A percentile compares a stretch with the other conserved stretches of the same genome.
These are phyloP conservation scores for Hygrophoropsis aurantiaca DNA, from an alignment of 768 basidiomycete genomes.

Conservation along the genomic window DNA sequence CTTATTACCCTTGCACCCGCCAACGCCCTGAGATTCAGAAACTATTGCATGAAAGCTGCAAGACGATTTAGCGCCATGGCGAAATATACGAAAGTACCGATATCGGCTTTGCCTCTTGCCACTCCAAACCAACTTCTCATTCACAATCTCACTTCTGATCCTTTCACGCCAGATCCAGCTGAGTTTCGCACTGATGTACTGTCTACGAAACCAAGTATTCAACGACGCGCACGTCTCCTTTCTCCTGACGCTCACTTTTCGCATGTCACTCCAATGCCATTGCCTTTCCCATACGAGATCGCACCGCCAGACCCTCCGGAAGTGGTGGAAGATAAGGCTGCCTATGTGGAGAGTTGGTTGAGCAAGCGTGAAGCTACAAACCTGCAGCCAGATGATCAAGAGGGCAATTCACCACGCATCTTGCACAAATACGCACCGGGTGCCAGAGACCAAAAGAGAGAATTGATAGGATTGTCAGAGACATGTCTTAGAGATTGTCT, in stretches of 20 bases:
- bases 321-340: conserved; percentile 49
- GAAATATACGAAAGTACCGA: conserved; percentile 28
- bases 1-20: not conserved
- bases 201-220: conserved; percentile 54
- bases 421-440: conserved; percentile 50
- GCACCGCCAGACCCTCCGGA: conserved; percentile 51
- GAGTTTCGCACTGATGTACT: conserved; percentile 53
- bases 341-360: conserved; percentile 79
- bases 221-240: conserved; percentile 67
- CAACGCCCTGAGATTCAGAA: not conserved
- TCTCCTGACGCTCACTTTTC: conserved; percentile 65
- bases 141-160: conserved; percentile 61
- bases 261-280: conserved; percentile 79
- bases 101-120: conserved; percentile 50
- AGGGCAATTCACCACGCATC: conserved; percentile 7
- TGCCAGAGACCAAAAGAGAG: conserved; percentile 50
- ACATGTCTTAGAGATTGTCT: conserved; percentile 71
- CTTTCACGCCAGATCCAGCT: conserved; percentile 49
- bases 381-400: conserved; percentile 16
- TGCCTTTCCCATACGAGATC: conserved; percentile 82
- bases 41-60: conserved; percentile 18
- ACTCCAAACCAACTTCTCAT: conserved; percentile 39
- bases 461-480: conserved; percentile 73
- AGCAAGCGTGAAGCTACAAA: conserved; percentile 58
- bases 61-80: conserved; percentile 17